Conservation (phyloP, 495 filamentous ascomycete species). For the Xylaria venustula region DNA sequence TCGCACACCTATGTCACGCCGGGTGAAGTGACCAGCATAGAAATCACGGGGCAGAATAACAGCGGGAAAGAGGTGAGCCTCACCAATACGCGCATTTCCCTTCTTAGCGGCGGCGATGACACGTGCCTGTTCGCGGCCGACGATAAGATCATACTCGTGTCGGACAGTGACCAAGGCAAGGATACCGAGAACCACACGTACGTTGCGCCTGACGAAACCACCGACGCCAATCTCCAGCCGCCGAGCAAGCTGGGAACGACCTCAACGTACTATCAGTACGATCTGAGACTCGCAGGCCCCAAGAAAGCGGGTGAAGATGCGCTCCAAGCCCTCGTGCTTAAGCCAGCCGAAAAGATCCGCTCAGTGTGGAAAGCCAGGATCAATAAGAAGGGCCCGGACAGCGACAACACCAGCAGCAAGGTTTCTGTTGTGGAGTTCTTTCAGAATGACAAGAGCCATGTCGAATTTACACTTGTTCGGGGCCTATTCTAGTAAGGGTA, state of each 20-base stretch:
- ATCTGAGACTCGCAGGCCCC: neutral
- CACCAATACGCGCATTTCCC: neutral
- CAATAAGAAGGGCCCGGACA: neutral
- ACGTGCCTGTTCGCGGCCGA: neutral
- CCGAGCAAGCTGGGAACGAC: neutral
- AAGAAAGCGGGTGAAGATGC: neutral
- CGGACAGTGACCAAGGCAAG: neutral
- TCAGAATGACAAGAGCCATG: neutral
- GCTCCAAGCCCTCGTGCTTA: neutral
- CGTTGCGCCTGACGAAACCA: neutral
- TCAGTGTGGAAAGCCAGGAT: neutral
- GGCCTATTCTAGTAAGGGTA: no score
- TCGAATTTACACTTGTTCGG: neutral
- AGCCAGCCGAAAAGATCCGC: neutral
- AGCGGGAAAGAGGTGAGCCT: neutral
- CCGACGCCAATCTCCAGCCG: neutral
- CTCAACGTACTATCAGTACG: neutral
- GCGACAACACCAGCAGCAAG: neutral
- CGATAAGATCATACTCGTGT: neutral
- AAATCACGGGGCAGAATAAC: neutral
- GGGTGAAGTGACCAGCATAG: neutral
- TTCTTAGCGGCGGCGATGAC: neutral
- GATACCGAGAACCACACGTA: neutral
- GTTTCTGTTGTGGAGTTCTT: neutral
- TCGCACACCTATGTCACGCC: neutral